Conservation (phyloP, 2,329 filamentous ascomycete species). For the Exophiala viscosa region DNA sequence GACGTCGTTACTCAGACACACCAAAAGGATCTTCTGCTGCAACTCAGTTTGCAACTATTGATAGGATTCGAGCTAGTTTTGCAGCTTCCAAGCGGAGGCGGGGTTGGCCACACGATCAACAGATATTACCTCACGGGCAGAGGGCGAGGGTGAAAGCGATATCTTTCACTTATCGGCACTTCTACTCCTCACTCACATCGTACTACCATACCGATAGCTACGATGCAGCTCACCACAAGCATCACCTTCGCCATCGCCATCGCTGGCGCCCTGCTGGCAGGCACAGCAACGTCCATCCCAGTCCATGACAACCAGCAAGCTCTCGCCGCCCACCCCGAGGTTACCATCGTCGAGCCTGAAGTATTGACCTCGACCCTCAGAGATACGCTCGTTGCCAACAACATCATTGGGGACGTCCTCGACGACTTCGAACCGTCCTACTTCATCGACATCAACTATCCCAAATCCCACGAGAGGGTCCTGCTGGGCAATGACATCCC, state of each 20-base stretch:
- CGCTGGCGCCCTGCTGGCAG: conserved; percentile 5
- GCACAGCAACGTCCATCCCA: neutral
- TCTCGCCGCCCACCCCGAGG: neutral
- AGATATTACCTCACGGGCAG: neutral
- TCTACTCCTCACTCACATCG: neutral
- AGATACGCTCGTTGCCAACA: conserved; percentile 27
- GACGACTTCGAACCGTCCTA: conserved; percentile 57
- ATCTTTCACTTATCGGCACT: neutral
- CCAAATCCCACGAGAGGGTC: conserved; percentile 42
- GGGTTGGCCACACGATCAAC: conserved; percentile 4
- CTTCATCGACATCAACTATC: conserved; percentile 49
- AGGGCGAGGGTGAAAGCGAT: neutral
- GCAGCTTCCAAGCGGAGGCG: neutral
- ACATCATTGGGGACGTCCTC: conserved; percentile 45
- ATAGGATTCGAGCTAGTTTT: too few relatives aligned
- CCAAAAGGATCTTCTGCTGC: too few relatives aligned
- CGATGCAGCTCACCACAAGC: conserved; percentile 4
- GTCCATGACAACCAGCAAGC: conserved; percentile 3
- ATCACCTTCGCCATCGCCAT: neutral
- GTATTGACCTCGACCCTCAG: conserved; percentile 21
- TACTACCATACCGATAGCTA: neutral
- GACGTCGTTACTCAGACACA: conserved; percentile 4
- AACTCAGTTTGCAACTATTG: too few relatives aligned
- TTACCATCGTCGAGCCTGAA: conserved; percentile 7
- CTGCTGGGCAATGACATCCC: conserved; percentile 54